Evolutionary conservation across 1,139 yeast species (phyloP).

Genomic region (Williopsis jadinii): DNA sequence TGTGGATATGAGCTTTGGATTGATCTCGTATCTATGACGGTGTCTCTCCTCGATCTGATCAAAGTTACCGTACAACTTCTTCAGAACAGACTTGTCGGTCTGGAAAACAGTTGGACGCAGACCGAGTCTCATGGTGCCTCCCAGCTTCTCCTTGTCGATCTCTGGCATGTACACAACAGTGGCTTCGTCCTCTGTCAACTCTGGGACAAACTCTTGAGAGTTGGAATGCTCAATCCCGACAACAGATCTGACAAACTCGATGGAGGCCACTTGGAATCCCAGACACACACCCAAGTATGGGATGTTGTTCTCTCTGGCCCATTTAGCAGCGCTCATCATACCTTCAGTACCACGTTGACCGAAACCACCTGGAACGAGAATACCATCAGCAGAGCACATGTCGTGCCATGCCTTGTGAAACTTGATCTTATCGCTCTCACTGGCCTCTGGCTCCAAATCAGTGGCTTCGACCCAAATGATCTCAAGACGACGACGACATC

Average conservation of each 20-base stretch:
- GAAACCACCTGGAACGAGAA: slow-evolving; percentile 97
- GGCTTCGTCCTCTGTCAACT: slow-evolving; percentile 55
- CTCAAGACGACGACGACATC: slow-evolving; percentile 74
- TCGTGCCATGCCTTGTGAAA: slow-evolving; percentile 96
- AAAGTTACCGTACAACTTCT: slow-evolving; percentile 73
- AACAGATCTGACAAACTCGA: slow-evolving; percentile 83
- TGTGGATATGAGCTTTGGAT: slow-evolving; percentile 66
- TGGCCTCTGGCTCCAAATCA: slow-evolving; percentile 73
- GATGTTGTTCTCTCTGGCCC: slow-evolving; percentile 91
- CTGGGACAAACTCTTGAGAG: slow-evolving; percentile 78
- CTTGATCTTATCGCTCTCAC: slow-evolving; percentile 56
- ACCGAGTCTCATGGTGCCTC: slow-evolving; percentile 99
- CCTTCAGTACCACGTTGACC: slow-evolving; percentile 98
- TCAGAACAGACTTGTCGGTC: slow-evolving; percentile 60
- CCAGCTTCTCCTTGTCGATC: slow-evolving; percentile 89
- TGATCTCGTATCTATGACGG: slow-evolving; percentile 96
- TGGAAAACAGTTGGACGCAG: slow-evolving; percentile 84
- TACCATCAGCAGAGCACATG: slow-evolving; percentile 93
- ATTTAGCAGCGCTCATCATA: slow-evolving; percentile 93
- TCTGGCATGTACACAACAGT: slow-evolving; percentile 98
- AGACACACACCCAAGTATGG: slow-evolving; percentile 97
- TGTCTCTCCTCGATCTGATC: slow-evolving; percentile 83
- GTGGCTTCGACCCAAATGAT: slow-evolving; percentile 96
- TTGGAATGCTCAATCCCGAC: slow-evolving; percentile 65
- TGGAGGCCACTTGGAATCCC: slow-evolving; percentile 95